phyloP scores from a whole-genome alignment of 2,329 filamentous ascomycete genomes.

The Penicillium sp. region DNA sequence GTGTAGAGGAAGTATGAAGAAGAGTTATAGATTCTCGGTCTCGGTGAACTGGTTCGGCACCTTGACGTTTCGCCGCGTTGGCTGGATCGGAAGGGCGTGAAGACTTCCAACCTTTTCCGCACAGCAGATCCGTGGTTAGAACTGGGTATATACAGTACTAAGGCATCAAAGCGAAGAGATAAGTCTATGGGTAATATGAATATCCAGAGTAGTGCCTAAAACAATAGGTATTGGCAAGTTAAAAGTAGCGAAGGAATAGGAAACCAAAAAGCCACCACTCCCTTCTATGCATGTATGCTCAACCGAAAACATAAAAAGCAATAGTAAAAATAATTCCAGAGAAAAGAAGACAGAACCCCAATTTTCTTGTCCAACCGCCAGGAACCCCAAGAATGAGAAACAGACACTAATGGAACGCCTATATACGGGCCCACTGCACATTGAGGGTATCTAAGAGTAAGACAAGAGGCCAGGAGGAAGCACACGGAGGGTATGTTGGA shows the following conservation, averaged over 20 bases:
- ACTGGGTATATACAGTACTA: neutral
- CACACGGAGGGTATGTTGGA: neutral
- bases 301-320: slow-evolving; percentile 12
- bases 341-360: neutral
- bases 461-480: slow-evolving; percentile 7
- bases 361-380: neutral
- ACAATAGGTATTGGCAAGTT: neutral
- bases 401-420: slow-evolving; percentile 14
- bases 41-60: neutral
- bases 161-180: neutral
- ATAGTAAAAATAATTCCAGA: neutral
- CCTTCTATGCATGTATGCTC: slow-evolving; percentile 19
- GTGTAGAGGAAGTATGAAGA: neutral
- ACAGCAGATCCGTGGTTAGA: neutral
- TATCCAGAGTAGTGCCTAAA: neutral
- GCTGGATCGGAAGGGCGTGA: neutral
- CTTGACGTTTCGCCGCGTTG: neutral
- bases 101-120: neutral
- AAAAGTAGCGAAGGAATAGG: neutral
- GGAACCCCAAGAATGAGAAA: slow-evolving; percentile 5
- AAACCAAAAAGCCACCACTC: slow-evolving; percentile 14
- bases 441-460: slow-evolving; percentile 22
- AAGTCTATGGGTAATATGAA: neutral
- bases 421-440: slow-evolving; percentile 21
- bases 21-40: neutral